phyloP scores from a whole-genome alignment of 441 rosid species.

The Aleurites moluccanus region DNA sequence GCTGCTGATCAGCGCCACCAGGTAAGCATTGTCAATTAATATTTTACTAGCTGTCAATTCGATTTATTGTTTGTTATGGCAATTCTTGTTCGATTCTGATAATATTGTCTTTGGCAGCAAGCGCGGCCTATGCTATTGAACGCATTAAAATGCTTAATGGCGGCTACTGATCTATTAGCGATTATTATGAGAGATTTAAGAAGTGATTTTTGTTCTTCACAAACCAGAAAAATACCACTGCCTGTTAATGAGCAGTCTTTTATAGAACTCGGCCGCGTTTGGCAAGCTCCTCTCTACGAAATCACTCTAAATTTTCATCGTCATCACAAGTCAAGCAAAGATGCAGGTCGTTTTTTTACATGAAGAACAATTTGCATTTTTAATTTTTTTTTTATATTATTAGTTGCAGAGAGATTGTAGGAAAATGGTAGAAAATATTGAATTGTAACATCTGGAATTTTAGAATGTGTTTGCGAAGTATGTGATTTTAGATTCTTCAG shows the following conservation, averaged over 20 bases:
- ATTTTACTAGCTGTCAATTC: neutral
- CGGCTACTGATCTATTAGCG: slow-evolving; percentile 45
- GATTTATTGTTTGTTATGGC: neutral
- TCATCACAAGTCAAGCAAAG: slow-evolving; percentile 13
- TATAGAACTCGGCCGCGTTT: slow-evolving; percentile 64
- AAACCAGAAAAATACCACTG: slow-evolving; percentile 12
- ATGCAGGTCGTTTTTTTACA: slow-evolving; percentile 32
- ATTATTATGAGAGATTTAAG: slow-evolving; percentile 44
- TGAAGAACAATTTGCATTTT: neutral
- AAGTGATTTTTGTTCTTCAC: slow-evolving; percentile 28
- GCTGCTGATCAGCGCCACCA: slow-evolving; percentile 70
- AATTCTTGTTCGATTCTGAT: neutral
- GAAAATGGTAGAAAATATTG: neutral
- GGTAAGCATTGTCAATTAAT: slow-evolving; percentile 28
- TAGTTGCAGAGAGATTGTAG: neutral
- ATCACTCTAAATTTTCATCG: slow-evolving; percentile 48
- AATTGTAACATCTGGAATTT: neutral
- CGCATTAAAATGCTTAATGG: slow-evolving; percentile 52
- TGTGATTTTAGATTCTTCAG: neutral
- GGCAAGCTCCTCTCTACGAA: slow-evolving; percentile 87
- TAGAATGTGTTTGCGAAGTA: neutral
- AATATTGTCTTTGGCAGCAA: slow-evolving; percentile 34
- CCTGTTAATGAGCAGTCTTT: slow-evolving; percentile 37
- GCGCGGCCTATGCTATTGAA: slow-evolving; percentile 48
- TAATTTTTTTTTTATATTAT: neutral